Conservation (phyloP, 1,139 yeast species). For the Taphrina wiesneri region DNA sequence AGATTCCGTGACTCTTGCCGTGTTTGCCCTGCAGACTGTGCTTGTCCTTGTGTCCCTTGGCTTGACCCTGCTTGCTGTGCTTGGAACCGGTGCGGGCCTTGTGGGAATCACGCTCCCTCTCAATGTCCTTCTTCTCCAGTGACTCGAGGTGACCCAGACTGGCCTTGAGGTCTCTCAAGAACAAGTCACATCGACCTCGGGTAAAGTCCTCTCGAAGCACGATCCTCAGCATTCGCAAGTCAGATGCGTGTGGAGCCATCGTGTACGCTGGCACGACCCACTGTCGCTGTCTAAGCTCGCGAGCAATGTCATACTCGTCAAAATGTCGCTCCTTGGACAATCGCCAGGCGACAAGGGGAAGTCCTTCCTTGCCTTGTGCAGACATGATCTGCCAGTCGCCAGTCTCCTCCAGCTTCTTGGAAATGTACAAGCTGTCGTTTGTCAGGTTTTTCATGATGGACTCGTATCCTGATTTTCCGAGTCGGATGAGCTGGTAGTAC, state of each 20-base stretch:
- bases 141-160: conserved; percentile 49
- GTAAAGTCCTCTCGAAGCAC: conserved; percentile 76
- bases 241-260: conserved; percentile 61
- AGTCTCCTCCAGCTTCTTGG: conserved; percentile 64
- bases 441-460: conserved; percentile 63
- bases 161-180: conserved; percentile 64
- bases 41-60: conserved; percentile 9
- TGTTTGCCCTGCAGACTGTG: conserved; percentile 26
- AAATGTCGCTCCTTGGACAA: conserved; percentile 66
- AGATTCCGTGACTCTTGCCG: conserved; percentile 24
- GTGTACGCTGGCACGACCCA: conserved; percentile 90
- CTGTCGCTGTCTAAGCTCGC: conserved; percentile 71
- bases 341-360: conserved; percentile 87
- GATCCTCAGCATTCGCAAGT: conserved; percentile 72
- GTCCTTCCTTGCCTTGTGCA: conserved; percentile 55
- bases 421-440: conserved; percentile 67
- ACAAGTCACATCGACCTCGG: conserved; percentile 68
- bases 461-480: conserved; percentile 70
- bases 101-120: conserved; percentile 1
- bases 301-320: conserved; percentile 76
- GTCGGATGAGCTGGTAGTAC: conserved; percentile 71
- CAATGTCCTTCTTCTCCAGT: conserved; percentile 15
- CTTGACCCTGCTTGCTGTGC: conserved; percentile 1
- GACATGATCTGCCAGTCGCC: conserved; percentile 73
- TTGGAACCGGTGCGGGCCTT: not conserved